Evolutionary conservation across 2,329 filamentous ascomycete genomes (phyloP).

Genomic region (Rachicladosporium sp.): DNA sequence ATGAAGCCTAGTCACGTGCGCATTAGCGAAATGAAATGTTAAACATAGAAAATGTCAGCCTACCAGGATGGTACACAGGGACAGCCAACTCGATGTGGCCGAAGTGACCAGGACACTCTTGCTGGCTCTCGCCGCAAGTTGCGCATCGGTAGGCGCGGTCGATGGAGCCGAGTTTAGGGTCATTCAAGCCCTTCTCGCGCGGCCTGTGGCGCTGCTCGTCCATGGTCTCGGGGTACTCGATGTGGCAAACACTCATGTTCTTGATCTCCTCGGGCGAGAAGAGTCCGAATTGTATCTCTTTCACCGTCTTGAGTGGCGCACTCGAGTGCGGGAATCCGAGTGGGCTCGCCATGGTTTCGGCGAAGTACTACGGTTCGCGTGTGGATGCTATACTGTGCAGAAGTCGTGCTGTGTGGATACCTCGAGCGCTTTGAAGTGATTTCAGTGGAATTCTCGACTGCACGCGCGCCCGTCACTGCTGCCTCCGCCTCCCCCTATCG

Average conservation of each 20-base stretch:
- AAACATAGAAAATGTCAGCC: slow-evolving; percentile 13
- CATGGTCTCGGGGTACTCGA: slow-evolving; percentile 99
- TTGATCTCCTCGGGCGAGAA: slow-evolving; percentile 98
- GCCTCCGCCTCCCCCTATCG: slow-evolving; percentile 17
- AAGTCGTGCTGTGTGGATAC: too few species aligned
- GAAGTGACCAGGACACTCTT: slow-evolving; percentile 94
- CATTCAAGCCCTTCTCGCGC: slow-evolving; percentile 83
- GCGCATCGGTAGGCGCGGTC: slow-evolving; percentile 92
- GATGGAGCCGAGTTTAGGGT: slow-evolving; percentile 90
- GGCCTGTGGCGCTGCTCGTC: slow-evolving; percentile 88
- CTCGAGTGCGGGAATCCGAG: slow-evolving; percentile 77
- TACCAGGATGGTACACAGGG: slow-evolving; percentile 80
- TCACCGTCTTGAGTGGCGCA: slow-evolving; percentile 90
- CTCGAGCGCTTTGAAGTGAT: too few species aligned
- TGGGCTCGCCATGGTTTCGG: slow-evolving; percentile 73
- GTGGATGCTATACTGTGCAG: too few species aligned
- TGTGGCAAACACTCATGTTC: slow-evolving; percentile 92
- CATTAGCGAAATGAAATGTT: slow-evolving; percentile 12
- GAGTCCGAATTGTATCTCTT: slow-evolving; percentile 98
- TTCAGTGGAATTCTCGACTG: background rate
- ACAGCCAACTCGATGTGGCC: slow-evolving; percentile 96
- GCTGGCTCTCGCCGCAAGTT: slow-evolving; percentile 91
- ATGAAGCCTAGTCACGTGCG: slow-evolving; percentile 61
- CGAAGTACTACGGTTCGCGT: slow-evolving; percentile 4
- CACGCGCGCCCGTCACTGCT: slow-evolving; percentile 6